phyloP scores from a whole-genome alignment of 2,329 filamentous ascomycete genomes.

The Ceratocystis papillata region DNA sequence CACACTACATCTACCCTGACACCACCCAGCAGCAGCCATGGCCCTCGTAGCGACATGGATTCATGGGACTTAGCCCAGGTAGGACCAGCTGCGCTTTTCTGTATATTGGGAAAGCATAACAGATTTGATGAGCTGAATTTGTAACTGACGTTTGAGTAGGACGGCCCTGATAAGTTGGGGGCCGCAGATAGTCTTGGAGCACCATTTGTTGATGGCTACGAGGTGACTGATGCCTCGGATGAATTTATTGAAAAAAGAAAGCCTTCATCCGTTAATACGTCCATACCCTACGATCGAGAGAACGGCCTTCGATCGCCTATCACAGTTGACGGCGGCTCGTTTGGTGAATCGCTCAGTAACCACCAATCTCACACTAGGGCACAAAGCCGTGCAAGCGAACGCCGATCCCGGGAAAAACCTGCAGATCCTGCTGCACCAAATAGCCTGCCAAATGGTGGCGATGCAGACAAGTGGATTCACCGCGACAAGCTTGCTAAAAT shows the following conservation, averaged over 20 bases:
- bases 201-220: slow-evolving; percentile 3
- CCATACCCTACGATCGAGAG: slow-evolving; percentile 13
- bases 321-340: slow-evolving; percentile 18
- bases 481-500: slow-evolving; percentile 73
- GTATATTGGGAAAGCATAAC: neutral
- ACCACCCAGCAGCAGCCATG: slow-evolving; percentile 22
- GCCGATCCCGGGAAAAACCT: slow-evolving; percentile 21
- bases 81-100: neutral
- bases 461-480: slow-evolving; percentile 73
- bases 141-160: slow-evolving; percentile 14
- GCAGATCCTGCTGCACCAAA: slow-evolving; percentile 1
- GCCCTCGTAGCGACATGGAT: slow-evolving; percentile 2
- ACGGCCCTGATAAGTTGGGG: slow-evolving; percentile 10
- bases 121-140: neutral
- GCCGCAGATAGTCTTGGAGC: neutral
- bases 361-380: slow-evolving; percentile 17
- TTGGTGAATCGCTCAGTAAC: slow-evolving; percentile 15
- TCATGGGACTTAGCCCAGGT: slow-evolving; percentile 19
- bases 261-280: slow-evolving; percentile 18
- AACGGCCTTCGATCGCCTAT: slow-evolving; percentile 20
- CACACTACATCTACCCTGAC: slow-evolving; percentile 21
- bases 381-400: slow-evolving; percentile 23
- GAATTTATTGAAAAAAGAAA: slow-evolving; percentile 14
- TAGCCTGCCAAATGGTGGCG: slow-evolving; percentile 28
- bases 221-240: slow-evolving; percentile 1